Conservation (phyloP, 805 yeast genomes). For the Starmerella floris region DNA sequence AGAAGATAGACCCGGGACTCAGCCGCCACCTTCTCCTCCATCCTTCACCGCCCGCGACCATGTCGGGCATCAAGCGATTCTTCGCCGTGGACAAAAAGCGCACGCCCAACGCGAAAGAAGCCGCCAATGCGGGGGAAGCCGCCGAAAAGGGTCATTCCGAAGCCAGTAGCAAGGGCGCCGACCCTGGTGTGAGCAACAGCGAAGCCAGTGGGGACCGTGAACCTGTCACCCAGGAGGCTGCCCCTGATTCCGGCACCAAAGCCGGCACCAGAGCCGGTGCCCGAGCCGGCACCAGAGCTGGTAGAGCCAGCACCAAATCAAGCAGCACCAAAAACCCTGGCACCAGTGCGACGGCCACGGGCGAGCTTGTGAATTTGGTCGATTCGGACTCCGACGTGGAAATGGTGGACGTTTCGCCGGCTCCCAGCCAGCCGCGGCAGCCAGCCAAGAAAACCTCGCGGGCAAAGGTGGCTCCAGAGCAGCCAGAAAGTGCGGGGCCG, state of each 20-base stretch:
- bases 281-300: too few relatives aligned
- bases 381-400: constrained; percentile 8
- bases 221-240: too few relatives aligned
- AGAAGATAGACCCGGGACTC: too few relatives aligned
- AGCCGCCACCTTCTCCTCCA: too few relatives aligned
- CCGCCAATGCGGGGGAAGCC: background rate
- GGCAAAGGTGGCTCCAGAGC: background rate
- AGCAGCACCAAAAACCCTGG: too few relatives aligned
- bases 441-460: background rate
- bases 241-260: too few relatives aligned
- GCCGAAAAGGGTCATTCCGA: background rate
- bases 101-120: constrained; percentile 10
- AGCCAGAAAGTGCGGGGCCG: background rate
- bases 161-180: background rate
- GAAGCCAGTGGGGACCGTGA: too few relatives aligned
- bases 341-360: background rate
- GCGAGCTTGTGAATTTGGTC: constrained; percentile 1
- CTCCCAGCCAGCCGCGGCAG: background rate
- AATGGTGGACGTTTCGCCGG: background rate
- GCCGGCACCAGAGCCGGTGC: too few relatives aligned
- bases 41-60: background rate
- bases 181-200: too few relatives aligned
- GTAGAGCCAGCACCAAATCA: too few relatives aligned
- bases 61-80: constrained; percentile 15
- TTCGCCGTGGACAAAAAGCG: constrained; percentile 12